Percentiles rank a stretch among this genome's conserved stretches.
Evolutionary conservation across 2,329 filamentous ascomycete genomes (phyloP).

Genomic region (Exophiala spinifera): DNA sequence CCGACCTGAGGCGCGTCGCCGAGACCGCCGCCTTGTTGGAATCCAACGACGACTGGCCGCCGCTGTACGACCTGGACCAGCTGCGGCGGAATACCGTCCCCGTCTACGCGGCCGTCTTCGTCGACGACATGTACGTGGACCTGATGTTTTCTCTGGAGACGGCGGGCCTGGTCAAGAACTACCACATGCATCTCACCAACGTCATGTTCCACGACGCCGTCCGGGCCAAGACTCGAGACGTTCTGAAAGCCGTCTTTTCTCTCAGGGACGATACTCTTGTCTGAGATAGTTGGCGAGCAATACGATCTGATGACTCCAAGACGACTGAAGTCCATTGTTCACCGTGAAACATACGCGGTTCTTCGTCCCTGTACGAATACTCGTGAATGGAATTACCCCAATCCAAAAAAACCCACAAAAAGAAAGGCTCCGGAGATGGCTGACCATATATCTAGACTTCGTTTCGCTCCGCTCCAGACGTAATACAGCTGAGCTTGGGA

Average conservation of each 20-base stretch:
- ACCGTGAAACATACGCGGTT: too few relatives aligned
- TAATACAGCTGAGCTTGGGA: too few relatives aligned
- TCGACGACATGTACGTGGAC: constrained; percentile 93
- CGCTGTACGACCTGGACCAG: constrained; percentile 71
- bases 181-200: constrained; percentile 82
- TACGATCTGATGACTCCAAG: too few relatives aligned
- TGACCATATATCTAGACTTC: too few relatives aligned
- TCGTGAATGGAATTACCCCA: too few relatives aligned
- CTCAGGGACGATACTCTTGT: constrained; percentile 69
- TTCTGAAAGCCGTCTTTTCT: constrained; percentile 72
- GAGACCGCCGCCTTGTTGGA: constrained; percentile 71
- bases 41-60: constrained; percentile 64
- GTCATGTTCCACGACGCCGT: constrained; percentile 83
- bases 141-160: constrained; percentile 70
- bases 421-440: too few relatives aligned
- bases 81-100: constrained; percentile 76
- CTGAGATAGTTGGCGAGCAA: constrained; percentile 30
- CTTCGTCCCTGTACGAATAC: too few relatives aligned
- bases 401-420: too few relatives aligned
- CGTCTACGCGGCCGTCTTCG: constrained; percentile 77
- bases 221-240: constrained; percentile 68
- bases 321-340: too few relatives aligned
- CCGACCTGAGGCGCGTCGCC: constrained; percentile 68
- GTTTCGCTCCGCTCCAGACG: too few relatives aligned
- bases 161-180: constrained; percentile 68